These are phyloP conservation scores for Vanilla planifolia DNA, from an alignment of 106 monocot species.

Conservation along the genomic window DNA sequence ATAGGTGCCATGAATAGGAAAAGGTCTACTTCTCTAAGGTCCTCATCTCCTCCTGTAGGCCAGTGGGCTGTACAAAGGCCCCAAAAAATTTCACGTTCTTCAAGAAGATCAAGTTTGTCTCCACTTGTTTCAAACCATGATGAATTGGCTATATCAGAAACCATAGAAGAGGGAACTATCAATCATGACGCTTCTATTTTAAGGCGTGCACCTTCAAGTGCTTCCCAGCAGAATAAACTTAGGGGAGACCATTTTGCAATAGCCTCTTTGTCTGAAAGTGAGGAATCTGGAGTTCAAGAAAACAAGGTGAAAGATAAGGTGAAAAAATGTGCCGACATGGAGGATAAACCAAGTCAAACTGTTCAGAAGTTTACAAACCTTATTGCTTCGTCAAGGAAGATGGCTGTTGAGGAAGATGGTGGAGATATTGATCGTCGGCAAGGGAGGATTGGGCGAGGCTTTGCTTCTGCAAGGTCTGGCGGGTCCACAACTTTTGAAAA, in stretches of 20 bases:
- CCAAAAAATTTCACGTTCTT: slow-evolving; percentile 42
- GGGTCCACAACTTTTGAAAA: slow-evolving; percentile 31
- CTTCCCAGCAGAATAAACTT: slow-evolving; percentile 27
- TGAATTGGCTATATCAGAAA: slow-evolving; percentile 26
- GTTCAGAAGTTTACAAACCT: slow-evolving; percentile 34
- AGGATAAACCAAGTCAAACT: slow-evolving; percentile 18
- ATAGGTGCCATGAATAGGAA: slow-evolving; percentile 36
- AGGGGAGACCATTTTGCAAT: slow-evolving; percentile 21
- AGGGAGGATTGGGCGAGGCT: slow-evolving; percentile 28
- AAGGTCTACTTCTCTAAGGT: slow-evolving; percentile 25
- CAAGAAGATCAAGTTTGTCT: slow-evolving; percentile 60
- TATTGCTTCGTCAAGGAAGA: slow-evolving; percentile 27
- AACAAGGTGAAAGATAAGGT: slow-evolving; percentile 37
- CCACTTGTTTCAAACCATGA: slow-evolving; percentile 33
- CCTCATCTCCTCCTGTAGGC: slow-evolving; percentile 44
- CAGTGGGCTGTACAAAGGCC: slow-evolving; percentile 55
- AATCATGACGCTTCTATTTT: slow-evolving; percentile 17
- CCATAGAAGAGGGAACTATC: slow-evolving; percentile 6
- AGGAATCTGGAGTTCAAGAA: slow-evolving; percentile 40
- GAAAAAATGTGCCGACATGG: slow-evolving; percentile 36
- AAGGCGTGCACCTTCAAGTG: slow-evolving; percentile 19
- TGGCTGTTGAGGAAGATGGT: slow-evolving; percentile 36
- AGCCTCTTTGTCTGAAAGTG: slow-evolving; percentile 34
- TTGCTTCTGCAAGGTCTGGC: slow-evolving; percentile 19
- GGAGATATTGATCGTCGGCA: slow-evolving; percentile 35